These are phyloP conservation scores for Zymoseptoria pseudotritici DNA, from an alignment of 2,329 filamentous ascomycete species.

Conservation along the genomic window DNA sequence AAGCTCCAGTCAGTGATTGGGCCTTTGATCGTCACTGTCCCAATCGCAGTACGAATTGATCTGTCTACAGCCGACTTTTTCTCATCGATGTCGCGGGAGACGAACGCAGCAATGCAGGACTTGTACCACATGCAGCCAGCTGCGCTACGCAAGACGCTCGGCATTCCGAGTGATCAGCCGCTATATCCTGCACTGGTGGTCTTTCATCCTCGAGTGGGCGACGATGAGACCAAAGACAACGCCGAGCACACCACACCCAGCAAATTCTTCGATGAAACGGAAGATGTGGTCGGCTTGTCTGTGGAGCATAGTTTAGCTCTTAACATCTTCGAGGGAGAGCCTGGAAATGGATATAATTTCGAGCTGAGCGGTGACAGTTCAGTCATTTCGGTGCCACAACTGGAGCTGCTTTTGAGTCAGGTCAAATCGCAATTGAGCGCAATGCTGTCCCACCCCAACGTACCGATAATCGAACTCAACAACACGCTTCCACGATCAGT, in stretches of 20 bases:
- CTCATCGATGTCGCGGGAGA: background rate
- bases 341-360: background rate
- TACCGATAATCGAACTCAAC: constrained; percentile 3
- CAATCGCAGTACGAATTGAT: background rate
- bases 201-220: background rate
- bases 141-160: constrained; percentile 1
- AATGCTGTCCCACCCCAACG: constrained; percentile 2
- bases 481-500: background rate
- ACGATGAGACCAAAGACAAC: background rate
- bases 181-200: constrained; percentile 4
- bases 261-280: background rate
- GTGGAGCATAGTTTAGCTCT: background rate
- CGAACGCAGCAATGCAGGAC: background rate
- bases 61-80: background rate
- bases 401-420: constrained; percentile 1
- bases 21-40: background rate
- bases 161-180: constrained; percentile 2
- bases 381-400: constrained; percentile 1
- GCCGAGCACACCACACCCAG: background rate
- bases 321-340: background rate
- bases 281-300: background rate
- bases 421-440: constrained; percentile 1
- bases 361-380: constrained; percentile 2
- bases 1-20: background rate
- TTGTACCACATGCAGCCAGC: background rate